phyloP scores from a whole-genome alignment of 2,329 filamentous ascomycete species.

The Sporothrix curviconia region DNA sequence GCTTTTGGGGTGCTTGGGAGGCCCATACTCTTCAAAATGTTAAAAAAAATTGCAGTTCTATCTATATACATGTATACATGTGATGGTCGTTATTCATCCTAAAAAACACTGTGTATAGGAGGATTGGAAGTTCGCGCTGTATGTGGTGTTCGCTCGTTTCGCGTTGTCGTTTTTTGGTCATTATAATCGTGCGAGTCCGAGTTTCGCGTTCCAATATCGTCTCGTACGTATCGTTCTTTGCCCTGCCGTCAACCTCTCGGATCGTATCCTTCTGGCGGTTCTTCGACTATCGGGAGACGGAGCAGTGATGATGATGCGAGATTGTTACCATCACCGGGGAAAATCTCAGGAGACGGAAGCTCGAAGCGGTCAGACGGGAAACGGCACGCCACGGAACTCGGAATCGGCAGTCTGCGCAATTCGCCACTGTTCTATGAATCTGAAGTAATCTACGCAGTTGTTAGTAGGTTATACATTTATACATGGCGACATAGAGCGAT shows the following conservation, averaged over 20 bases:
- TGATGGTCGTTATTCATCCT: conserved; percentile 8
- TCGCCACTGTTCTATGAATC: conserved; percentile 42
- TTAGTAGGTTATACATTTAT: too few relatives aligned
- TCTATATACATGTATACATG: conserved; percentile 5
- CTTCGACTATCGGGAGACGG: conserved; percentile 27
- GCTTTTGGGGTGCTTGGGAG: background rate
- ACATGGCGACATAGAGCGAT: background rate
- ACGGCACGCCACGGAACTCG: conserved; percentile 40
- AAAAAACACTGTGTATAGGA: background rate
- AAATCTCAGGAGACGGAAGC: conserved; percentile 41
- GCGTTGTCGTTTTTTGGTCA: background rate
- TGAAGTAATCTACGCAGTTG: conserved; percentile 39
- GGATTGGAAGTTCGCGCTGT: background rate
- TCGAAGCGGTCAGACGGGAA: conserved; percentile 41
- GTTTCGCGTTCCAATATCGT: too few relatives aligned
- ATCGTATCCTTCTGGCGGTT: conserved; percentile 21
- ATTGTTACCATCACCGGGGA: conserved; percentile 25
- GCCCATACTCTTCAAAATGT: background rate
- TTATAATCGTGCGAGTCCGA: too few relatives aligned
- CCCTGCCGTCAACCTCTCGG: background rate
- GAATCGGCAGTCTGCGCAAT: conserved; percentile 40
- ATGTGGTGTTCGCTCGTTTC: background rate
- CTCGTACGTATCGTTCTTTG: too few relatives aligned
- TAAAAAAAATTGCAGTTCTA: too few relatives aligned
- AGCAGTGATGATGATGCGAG: conserved; percentile 14